phyloP scores from a whole-genome alignment of 1,139 yeast species.

The Hemisphaericaspora xylofermentans region DNA sequence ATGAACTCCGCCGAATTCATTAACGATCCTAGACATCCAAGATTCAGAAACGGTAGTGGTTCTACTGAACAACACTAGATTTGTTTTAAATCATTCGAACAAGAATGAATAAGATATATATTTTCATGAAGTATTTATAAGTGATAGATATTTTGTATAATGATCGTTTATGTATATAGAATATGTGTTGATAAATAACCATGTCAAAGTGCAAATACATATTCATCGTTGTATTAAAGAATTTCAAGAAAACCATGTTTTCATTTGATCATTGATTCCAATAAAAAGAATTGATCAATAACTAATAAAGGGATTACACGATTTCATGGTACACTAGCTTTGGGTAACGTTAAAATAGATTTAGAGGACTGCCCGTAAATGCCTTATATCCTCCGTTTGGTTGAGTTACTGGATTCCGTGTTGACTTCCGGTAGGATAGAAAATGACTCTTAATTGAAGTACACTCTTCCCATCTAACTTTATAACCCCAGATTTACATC shows the following conservation, averaged over 20 bases:
- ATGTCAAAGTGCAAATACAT: neutral
- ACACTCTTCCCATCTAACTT: too few relatives aligned
- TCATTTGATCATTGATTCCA: neutral
- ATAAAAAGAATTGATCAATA: too few relatives aligned
- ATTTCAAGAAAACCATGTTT: neutral
- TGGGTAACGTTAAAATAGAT: too few relatives aligned
- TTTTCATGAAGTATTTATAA: slow-evolving; percentile 19
- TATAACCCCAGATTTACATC: too few relatives aligned
- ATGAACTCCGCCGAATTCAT: slow-evolving; percentile 50
- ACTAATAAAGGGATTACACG: too few relatives aligned
- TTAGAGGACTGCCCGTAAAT: too few relatives aligned
- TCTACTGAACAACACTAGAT: slow-evolving; percentile 1
- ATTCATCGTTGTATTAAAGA: neutral
- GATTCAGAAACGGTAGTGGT: slow-evolving; percentile 52
- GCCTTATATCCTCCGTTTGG: too few relatives aligned
- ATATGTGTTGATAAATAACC: slow-evolving; percentile 1
- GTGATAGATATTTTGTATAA: slow-evolving; percentile 1
- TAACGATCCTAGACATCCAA: slow-evolving; percentile 56
- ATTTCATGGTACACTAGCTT: too few relatives aligned
- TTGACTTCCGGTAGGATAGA: too few relatives aligned
- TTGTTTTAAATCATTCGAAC: neutral
- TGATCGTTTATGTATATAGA: neutral
- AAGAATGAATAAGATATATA: too few relatives aligned
- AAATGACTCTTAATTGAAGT: too few relatives aligned
- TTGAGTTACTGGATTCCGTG: too few relatives aligned